phyloP scores from a whole-genome alignment of 2,329 filamentous ascomycete genomes.

The Calonectria montana region DNA sequence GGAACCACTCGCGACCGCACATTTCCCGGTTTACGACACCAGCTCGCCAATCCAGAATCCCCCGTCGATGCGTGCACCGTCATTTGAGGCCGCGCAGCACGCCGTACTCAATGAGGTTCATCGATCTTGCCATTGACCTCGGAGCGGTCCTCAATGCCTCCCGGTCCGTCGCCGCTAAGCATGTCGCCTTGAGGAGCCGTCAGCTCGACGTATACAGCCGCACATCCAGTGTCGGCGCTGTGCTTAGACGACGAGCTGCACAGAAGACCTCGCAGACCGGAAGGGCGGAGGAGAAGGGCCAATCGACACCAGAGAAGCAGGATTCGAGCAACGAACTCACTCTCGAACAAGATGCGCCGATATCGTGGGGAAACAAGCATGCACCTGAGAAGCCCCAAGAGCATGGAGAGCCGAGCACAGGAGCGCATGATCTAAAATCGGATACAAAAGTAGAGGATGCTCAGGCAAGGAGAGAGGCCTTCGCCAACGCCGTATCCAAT shows the following conservation, averaged over 20 bases:
- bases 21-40: slow-evolving; percentile 32
- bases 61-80: slow-evolving; percentile 39
- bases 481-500: slow-evolving; percentile 22
- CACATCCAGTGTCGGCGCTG: slow-evolving; percentile 56
- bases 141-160: slow-evolving; percentile 77
- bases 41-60: slow-evolving; percentile 24
- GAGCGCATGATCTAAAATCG: slow-evolving; percentile 18
- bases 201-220: slow-evolving; percentile 64
- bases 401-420: neutral
- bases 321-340: slow-evolving; percentile 16
- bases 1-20: slow-evolving; percentile 24
- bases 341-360: slow-evolving; percentile 26
- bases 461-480: slow-evolving; percentile 14
- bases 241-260: slow-evolving; percentile 44
- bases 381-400: slow-evolving; percentile 18
- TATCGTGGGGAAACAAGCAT: slow-evolving; percentile 14
- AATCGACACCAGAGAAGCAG: neutral
- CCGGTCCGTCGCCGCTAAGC: slow-evolving; percentile 73
- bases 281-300: slow-evolving; percentile 2
- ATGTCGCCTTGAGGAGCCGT: slow-evolving; percentile 66
- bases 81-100: slow-evolving; percentile 36
- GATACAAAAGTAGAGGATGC: neutral
- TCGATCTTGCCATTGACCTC: slow-evolving; percentile 75
- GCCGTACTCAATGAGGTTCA: slow-evolving; percentile 65
- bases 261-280: slow-evolving; percentile 9